These are phyloP conservation scores for Salix koriyanagi DNA, from an alignment of 345 rosid genomes.

Conservation along the genomic window DNA sequence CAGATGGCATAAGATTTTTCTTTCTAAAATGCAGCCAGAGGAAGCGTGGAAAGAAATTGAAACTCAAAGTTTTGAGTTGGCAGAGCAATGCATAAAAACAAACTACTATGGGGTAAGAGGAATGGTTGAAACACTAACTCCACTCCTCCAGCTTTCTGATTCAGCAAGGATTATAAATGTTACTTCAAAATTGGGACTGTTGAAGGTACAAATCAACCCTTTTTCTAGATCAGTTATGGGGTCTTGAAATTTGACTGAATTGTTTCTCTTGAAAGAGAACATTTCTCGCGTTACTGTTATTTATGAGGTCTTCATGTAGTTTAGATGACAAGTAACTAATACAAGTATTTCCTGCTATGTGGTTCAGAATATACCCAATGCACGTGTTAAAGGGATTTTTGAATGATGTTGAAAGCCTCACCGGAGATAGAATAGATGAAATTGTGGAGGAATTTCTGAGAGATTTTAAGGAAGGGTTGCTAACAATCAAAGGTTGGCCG, in stretches of 20 bases:
- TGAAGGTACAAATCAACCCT: slow-evolving; percentile 19
- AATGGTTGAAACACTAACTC: slow-evolving; percentile 33
- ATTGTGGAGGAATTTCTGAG: slow-evolving; percentile 16
- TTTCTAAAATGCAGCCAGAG: slow-evolving; percentile 12
- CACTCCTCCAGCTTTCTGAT: slow-evolving; percentile 36
- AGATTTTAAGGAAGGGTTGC: slow-evolving; percentile 28
- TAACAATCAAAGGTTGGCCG: slow-evolving; percentile 33
- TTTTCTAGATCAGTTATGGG: not conserved
- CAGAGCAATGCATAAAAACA: slow-evolving; percentile 36
- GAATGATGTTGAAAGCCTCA: slow-evolving; percentile 19
- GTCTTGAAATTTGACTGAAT: not conserved
- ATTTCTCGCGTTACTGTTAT: no score
- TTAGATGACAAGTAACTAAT: no score
- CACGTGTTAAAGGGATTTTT: slow-evolving; percentile 24
- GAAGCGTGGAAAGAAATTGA: slow-evolving; percentile 18
- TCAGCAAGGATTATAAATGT: slow-evolving; percentile 40
- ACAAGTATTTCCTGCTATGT: not conserved
- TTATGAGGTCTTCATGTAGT: no score
- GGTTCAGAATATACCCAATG: slow-evolving; percentile 20
- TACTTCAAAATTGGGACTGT: slow-evolving; percentile 17
- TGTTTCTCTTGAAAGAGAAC: no score
- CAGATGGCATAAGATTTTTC: slow-evolving; percentile 10
- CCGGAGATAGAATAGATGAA: slow-evolving; percentile 30
- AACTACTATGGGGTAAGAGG: slow-evolving; percentile 42
- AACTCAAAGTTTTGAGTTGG: slow-evolving; percentile 18